These are phyloP conservation scores for Schwanniomyces vanrijiae DNA, from an alignment of 805 yeast species.

Conservation along the genomic window DNA sequence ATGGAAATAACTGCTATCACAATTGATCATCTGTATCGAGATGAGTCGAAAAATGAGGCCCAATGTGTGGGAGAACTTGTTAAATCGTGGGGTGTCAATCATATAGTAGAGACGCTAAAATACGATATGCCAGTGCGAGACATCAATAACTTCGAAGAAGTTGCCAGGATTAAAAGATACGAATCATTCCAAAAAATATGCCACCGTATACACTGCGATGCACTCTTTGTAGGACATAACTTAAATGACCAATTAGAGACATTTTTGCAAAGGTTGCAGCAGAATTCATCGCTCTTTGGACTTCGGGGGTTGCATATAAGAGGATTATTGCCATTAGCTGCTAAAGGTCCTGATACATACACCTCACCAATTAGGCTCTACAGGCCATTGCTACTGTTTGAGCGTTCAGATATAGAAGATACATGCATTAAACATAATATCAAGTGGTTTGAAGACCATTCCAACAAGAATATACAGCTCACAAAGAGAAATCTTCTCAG, in stretches of 20 bases:
- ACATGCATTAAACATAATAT: constrained; percentile 44
- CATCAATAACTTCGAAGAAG: constrained; percentile 51
- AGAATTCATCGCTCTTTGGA: constrained; percentile 49
- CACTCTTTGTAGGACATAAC: constrained; percentile 67
- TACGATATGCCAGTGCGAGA: constrained; percentile 23
- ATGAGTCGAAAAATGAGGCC: constrained; percentile 53
- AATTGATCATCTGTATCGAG: constrained; percentile 61
- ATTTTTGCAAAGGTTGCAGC: constrained; percentile 51
- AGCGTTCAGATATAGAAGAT: constrained; percentile 45
- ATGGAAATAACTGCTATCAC: constrained; percentile 55
- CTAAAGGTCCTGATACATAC: constrained; percentile 13
- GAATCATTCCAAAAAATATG: constrained; percentile 44
- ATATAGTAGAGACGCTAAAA: constrained; percentile 25
- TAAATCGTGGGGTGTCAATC: constrained; percentile 32
- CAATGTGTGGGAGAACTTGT: constrained; percentile 30
- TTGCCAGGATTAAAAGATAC: constrained; percentile 59
- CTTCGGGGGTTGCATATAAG: constrained; percentile 50
- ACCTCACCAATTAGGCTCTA: constrained; percentile 20
- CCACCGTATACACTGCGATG: constrained; percentile 20
- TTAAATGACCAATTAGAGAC: constrained; percentile 75
- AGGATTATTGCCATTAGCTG: constrained; percentile 26
- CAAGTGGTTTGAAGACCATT: constrained; percentile 69
- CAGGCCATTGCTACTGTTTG: constrained; percentile 54
- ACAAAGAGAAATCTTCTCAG: constrained; percentile 63
- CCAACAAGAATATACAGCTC: constrained; percentile 54